phyloP scores from a whole-genome alignment of 495 filamentous ascomycete genomes.

The Xylaria sp. region DNA sequence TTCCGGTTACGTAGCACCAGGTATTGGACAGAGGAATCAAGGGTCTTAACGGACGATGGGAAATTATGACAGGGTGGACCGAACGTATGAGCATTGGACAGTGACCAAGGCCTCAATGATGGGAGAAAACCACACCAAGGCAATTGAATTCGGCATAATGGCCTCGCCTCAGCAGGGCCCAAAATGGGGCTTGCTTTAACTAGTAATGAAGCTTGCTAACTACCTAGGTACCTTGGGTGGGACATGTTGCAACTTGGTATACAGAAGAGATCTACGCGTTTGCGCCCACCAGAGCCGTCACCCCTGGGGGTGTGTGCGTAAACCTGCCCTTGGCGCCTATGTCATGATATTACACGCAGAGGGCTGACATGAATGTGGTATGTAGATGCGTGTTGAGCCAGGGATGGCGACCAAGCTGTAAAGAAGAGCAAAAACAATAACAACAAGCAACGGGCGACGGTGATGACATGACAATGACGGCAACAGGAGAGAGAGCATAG shows the following conservation, averaged over 20 bases:
- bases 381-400: constrained; percentile 6
- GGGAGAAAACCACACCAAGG: constrained; percentile 12
- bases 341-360: constrained; percentile 23
- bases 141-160: constrained; percentile 26
- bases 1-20: constrained; percentile 27
- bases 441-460: background rate
- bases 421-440: background rate
- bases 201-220: constrained; percentile 24
- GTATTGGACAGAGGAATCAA: constrained; percentile 12
- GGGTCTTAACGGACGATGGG: constrained; percentile 25
- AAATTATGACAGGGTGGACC: constrained; percentile 30
- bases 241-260: constrained; percentile 28
- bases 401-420: constrained; percentile 6
- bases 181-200: constrained; percentile 24
- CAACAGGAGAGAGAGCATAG: background rate
- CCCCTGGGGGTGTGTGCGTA: background rate
- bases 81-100: constrained; percentile 26
- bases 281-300: constrained; percentile 9
- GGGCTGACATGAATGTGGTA: constrained; percentile 13
- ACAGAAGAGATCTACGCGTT: constrained; percentile 26
- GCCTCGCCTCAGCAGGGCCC: constrained; percentile 24
- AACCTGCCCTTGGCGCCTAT: constrained; percentile 8
- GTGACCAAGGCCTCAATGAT: constrained; percentile 19
- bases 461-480: background rate
- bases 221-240: constrained; percentile 17